Evolutionary conservation across 805 yeast genomes (phyloP).

Genomic region (Kodamaea nitidulidarum): DNA sequence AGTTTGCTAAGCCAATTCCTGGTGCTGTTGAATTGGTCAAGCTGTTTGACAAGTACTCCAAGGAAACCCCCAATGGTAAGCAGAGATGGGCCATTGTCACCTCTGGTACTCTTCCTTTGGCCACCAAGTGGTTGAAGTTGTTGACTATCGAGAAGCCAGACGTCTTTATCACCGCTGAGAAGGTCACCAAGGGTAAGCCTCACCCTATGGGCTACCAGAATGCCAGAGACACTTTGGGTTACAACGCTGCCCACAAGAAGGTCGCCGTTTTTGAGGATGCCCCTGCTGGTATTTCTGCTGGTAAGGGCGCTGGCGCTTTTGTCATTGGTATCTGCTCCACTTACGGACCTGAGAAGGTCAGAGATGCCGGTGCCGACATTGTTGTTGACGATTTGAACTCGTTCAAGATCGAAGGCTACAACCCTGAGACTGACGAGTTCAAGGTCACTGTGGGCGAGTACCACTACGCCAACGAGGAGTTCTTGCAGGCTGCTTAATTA

Average conservation of each 20-base stretch:
- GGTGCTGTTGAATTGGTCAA: conserved; percentile 68
- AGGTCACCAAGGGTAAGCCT: conserved; percentile 78
- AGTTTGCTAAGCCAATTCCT: conserved; percentile 67
- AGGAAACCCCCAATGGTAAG: conserved; percentile 36
- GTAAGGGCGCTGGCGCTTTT: conserved; percentile 77
- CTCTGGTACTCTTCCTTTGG: conserved; percentile 74
- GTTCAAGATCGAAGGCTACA: conserved; percentile 55
- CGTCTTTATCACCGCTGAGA: conserved; percentile 77
- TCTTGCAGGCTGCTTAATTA: conserved; percentile 20
- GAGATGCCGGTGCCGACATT: conserved; percentile 75
- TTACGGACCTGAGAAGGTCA: conserved; percentile 63
- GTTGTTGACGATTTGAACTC: conserved; percentile 70
- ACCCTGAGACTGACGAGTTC: conserved; percentile 31
- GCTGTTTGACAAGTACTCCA: conserved; percentile 47
- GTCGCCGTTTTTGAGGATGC: conserved; percentile 83
- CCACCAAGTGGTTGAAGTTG: conserved; percentile 73
- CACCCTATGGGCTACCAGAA: conserved; percentile 76
- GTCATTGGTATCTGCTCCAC: conserved; percentile 83
- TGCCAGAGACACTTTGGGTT: conserved; percentile 49
- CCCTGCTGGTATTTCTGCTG: conserved; percentile 82
- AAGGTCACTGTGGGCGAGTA: conserved; percentile 39
- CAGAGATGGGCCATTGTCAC: conserved; percentile 86
- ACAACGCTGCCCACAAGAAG: conserved; percentile 30
- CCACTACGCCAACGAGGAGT: conserved; percentile 42
- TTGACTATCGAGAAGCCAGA: conserved; percentile 60